A percentile compares a stretch with the other conserved stretches of the same genome.
phyloP scores from a whole-genome alignment of 2,329 filamentous ascomycete species.

The Sporothrix pallida region DNA sequence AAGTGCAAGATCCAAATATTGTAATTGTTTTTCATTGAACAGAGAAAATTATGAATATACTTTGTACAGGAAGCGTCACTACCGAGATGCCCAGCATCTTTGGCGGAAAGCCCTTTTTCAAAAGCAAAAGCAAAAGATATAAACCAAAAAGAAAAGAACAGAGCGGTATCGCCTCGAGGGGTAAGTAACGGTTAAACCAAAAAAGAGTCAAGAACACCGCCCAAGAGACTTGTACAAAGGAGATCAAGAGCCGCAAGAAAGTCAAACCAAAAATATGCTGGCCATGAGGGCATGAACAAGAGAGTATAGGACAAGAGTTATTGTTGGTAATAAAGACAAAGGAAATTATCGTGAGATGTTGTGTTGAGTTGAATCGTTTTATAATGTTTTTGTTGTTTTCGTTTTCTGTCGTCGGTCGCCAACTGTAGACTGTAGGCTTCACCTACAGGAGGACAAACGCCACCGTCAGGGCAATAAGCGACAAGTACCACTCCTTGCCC shows the following conservation, averaged over 20 bases:
- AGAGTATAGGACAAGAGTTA: not conserved
- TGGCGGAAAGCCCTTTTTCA: not conserved
- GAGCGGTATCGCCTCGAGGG: not conserved
- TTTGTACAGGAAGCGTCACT: not conserved
- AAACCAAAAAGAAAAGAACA: not conserved
- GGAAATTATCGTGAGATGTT: conserved; percentile 10
- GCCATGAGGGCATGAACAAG: conserved; percentile 21
- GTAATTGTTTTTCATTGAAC: not conserved
- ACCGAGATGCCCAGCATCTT: conserved; percentile 24
- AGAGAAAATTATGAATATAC: not conserved
- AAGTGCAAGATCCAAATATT: not conserved
- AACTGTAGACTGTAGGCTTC: no score
- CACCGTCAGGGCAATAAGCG: conserved; percentile 28
- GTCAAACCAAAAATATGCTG: conserved; percentile 13
- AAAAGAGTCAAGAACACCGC: not conserved
- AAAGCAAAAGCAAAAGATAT: not conserved
- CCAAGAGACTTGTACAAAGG: not conserved
- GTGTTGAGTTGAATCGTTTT: not conserved
- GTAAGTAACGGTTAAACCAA: not conserved
- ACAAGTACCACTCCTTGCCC: conserved; percentile 33
- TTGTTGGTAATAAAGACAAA: not conserved
- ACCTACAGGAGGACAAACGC: conserved; percentile 26
- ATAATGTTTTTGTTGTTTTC: conserved; percentile 14
- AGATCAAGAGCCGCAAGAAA: not conserved
- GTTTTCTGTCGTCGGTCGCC: not conserved